Conservation (phyloP, 306 rosid genomes). For the Cucurbita moschata region DNA sequence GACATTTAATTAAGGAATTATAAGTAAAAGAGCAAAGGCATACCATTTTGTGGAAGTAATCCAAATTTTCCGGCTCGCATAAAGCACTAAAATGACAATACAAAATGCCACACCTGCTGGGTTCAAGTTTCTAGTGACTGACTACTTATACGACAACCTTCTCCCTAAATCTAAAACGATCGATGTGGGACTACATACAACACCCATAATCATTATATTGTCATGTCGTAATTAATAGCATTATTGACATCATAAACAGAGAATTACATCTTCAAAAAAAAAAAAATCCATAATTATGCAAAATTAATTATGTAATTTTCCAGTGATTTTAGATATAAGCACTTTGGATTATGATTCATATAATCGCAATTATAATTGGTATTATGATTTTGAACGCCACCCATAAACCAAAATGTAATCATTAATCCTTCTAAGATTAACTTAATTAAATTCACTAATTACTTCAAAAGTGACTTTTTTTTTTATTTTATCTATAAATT, state of each 20-base stretch:
- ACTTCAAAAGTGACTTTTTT: background rate
- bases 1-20: too few species aligned
- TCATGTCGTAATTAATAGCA: background rate
- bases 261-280: background rate
- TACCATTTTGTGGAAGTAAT: too few species aligned
- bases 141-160: too few species aligned
- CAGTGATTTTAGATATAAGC: background rate
- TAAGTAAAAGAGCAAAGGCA: too few species aligned
- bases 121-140: too few species aligned
- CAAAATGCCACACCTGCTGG: too few species aligned
- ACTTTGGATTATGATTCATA: conserved; percentile 10
- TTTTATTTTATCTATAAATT: background rate
- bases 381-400: conserved; percentile 12
- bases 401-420: conserved; percentile 19
- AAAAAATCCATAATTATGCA: background rate
- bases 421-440: background rate
- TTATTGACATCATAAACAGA: background rate
- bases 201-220: too few species aligned
- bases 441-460: background rate
- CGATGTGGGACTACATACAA: too few species aligned
- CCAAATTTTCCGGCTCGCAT: too few species aligned
- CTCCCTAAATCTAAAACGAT: too few species aligned
- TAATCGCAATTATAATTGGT: conserved; percentile 13
- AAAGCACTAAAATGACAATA: too few species aligned
- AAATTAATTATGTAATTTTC: background rate